A percentile compares a stretch with the other conserved stretches of the same genome.
phyloP scores from a whole-genome alignment of 495 filamentous ascomycete genomes.

The Beverwykella pulmonaria region DNA sequence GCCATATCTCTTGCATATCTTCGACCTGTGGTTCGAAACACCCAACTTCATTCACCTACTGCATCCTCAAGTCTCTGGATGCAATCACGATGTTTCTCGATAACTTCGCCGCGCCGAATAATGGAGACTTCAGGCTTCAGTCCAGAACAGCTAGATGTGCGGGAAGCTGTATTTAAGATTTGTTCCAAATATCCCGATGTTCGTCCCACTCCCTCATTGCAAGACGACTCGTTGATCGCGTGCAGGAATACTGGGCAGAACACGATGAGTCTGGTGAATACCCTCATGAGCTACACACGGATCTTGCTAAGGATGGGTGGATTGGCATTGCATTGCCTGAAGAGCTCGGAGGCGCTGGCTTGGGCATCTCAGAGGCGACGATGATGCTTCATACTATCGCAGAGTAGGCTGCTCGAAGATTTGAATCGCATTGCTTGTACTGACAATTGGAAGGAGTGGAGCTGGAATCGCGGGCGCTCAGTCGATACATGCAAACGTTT shows the following conservation, averaged over 20 bases:
- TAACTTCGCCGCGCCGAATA: constrained; percentile 48
- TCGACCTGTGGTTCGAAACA: neutral
- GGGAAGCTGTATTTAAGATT: constrained; percentile 68
- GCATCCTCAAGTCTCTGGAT: neutral
- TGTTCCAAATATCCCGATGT: constrained; percentile 58
- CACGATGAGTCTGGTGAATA: constrained; percentile 68
- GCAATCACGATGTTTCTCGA: constrained; percentile 40
- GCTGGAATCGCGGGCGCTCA: constrained; percentile 80
- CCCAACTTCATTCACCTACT: neutral
- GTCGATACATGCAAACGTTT: constrained; percentile 75
- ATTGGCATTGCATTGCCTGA: constrained; percentile 77
- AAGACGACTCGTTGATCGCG: neutral
- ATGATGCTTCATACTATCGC: constrained; percentile 86
- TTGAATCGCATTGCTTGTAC: neutral
- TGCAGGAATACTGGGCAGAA: constrained; percentile 68
- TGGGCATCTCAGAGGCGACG: constrained; percentile 80
- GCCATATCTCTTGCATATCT: neutral
- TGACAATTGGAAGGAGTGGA: constrained; percentile 52
- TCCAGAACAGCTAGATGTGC: constrained; percentile 69
- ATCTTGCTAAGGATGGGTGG: constrained; percentile 79
- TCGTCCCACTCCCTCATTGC: neutral
- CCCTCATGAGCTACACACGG: constrained; percentile 72
- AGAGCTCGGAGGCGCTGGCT: constrained; percentile 68
- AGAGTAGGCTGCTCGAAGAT: constrained; percentile 49
- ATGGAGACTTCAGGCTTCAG: constrained; percentile 77